These are phyloP conservation scores for Globisporangium nodosum DNA, from an alignment of 352 stramenopile genomes.

Conservation along the genomic window DNA sequence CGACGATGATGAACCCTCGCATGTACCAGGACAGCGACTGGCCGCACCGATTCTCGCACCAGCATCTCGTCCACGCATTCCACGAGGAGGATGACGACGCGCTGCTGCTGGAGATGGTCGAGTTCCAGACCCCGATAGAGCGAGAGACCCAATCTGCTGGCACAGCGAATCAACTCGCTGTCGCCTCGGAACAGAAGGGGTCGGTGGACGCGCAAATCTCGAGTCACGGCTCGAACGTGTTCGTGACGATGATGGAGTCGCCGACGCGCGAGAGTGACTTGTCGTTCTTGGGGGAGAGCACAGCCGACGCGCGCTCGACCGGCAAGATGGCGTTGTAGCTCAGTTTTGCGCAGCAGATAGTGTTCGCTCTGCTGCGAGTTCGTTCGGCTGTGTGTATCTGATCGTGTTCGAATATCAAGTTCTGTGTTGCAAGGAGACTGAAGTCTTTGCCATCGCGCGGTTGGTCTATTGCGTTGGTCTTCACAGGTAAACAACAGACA, in stretches of 20 bases:
- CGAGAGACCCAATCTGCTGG: neutral
- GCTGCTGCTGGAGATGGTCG: slow-evolving; percentile 10
- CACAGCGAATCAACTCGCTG: neutral
- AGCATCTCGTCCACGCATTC: neutral
- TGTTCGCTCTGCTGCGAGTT: too few species aligned
- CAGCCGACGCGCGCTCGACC: too few species aligned
- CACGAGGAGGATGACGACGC: slow-evolving; percentile 9
- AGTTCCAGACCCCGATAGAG: slow-evolving; percentile 13
- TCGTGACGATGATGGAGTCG: slow-evolving; percentile 14
- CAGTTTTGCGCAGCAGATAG: neutral
- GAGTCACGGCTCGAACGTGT: slow-evolving; percentile 12
- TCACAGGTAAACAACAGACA: too few species aligned
- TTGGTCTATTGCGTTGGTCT: too few species aligned
- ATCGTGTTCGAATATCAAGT: too few species aligned
- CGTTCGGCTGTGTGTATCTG: too few species aligned
- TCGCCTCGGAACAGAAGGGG: neutral
- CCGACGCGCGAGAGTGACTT: slow-evolving; percentile 4
- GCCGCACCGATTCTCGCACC: neutral
- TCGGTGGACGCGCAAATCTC: neutral
- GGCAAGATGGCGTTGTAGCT: neutral
- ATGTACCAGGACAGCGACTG: neutral
- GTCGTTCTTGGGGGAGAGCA: slow-evolving; percentile 1
- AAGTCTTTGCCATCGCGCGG: too few species aligned
- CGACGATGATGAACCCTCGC: neutral
- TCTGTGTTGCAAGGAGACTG: too few species aligned